Conservation (phyloP, 1,284 basidiomycete genomes). For the Ganoderma meredithae region DNA sequence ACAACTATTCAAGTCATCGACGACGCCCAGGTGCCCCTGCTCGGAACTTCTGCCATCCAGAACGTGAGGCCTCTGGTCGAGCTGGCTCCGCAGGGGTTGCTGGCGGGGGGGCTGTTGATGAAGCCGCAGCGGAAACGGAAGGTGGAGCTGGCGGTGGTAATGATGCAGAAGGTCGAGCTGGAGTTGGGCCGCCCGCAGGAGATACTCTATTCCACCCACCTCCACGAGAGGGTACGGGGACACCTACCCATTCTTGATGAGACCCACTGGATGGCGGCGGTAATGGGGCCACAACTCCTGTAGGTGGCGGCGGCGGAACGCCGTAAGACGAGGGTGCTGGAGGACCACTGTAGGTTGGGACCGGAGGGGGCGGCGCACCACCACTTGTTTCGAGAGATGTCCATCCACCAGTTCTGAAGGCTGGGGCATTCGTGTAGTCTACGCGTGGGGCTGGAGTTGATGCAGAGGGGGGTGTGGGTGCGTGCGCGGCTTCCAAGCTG, state of each 20-base stretch:
- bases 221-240: neutral
- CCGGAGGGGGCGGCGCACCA: constrained; percentile 27
- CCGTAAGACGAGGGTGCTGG: constrained; percentile 13
- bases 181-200: constrained; percentile 2
- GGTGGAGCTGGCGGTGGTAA: constrained; percentile 6
- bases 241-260: constrained; percentile 23
- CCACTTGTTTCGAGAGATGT: constrained; percentile 60
- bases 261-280: constrained; percentile 31
- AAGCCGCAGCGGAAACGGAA: constrained; percentile 10
- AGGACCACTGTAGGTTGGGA: constrained; percentile 25
- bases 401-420: constrained; percentile 66
- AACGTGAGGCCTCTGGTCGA: constrained; percentile 38
- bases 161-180: constrained; percentile 8
- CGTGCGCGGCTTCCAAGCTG: constrained; percentile 34
- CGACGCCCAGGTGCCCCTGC: constrained; percentile 39
- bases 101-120: constrained; percentile 15
- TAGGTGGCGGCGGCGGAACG: constrained; percentile 35
- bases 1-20: constrained; percentile 20
- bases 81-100: constrained; percentile 3
- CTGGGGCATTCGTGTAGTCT: constrained; percentile 43
- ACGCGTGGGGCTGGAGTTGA: constrained; percentile 29
- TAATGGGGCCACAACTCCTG: constrained; percentile 22
- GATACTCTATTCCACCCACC: constrained; percentile 19
- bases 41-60: constrained; percentile 65
- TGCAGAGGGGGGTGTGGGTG: constrained; percentile 31